A percentile compares a stretch with the other conserved stretches of the same genome.
These are phyloP conservation scores for Syzygium grande DNA, from an alignment of 345 rosid genomes.

Conservation along the genomic window DNA sequence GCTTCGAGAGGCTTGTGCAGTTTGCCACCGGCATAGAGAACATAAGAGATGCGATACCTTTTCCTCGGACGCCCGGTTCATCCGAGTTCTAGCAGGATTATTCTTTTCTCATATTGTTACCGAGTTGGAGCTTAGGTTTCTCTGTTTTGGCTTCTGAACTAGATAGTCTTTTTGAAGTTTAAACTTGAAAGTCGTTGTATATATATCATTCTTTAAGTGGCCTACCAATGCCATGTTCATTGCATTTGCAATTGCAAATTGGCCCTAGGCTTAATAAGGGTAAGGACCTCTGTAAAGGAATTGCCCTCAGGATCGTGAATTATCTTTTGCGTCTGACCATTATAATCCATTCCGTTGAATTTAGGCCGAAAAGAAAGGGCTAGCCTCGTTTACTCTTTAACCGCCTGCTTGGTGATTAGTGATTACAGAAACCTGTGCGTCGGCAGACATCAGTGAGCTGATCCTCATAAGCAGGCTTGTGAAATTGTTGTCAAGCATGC, in stretches of 20 bases:
- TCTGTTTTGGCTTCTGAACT: not conserved
- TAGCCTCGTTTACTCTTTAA: not conserved
- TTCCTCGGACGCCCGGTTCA: slow-evolving; percentile 87
- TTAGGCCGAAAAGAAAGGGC: not conserved
- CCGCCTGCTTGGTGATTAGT: not conserved
- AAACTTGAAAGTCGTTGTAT: not conserved
- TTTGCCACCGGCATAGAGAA: slow-evolving; percentile 92
- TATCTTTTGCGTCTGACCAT: not conserved
- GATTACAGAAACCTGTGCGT: too few relatives aligned
- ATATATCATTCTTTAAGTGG: not conserved
- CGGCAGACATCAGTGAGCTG: not conserved
- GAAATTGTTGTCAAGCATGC: not conserved
- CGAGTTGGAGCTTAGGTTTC: not conserved
- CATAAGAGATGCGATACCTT: slow-evolving; percentile 90
- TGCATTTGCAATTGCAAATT: not conserved
- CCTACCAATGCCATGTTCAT: not conserved
- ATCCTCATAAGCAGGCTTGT: not conserved
- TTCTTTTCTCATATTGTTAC: not conserved
- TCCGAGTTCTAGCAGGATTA: slow-evolving; percentile 57
- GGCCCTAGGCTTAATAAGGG: not conserved
- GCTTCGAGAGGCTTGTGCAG: slow-evolving; percentile 95
- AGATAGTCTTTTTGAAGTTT: not conserved
- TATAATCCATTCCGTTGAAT: not conserved
- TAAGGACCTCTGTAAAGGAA: not conserved
- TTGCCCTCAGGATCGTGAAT: not conserved